phyloP scores from a whole-genome alignment of 257 asterid species.

The Forsythia suspensa region DNA sequence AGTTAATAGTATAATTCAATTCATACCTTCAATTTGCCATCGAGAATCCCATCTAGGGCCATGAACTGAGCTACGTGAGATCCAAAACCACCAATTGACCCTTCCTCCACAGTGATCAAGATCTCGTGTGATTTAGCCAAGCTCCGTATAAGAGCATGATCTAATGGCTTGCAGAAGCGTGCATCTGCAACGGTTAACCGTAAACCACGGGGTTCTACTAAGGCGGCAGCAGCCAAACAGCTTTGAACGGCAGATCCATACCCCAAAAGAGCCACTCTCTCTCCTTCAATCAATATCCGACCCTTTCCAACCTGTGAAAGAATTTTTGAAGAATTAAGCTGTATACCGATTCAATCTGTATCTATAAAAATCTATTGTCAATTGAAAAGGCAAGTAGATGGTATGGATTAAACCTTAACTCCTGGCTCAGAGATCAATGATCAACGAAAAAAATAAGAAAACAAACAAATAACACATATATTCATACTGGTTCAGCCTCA shows the following conservation, averaged over 20 bases:
- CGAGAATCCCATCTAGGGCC: conserved; percentile 95
- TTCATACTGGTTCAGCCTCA: too few relatives aligned
- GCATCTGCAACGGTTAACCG: conserved; percentile 86
- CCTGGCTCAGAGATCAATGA: not conserved
- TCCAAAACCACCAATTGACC: conserved; percentile 97
- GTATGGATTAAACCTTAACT: not conserved
- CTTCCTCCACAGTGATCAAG: conserved; percentile 90
- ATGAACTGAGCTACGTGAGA: conserved; percentile 94
- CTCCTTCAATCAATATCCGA: conserved; percentile 79
- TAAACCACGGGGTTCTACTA: conserved; percentile 59
- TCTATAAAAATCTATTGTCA: not conserved
- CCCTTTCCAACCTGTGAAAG: conserved; percentile 71
- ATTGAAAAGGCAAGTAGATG: not conserved
- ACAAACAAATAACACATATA: not conserved
- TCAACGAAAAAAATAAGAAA: not conserved
- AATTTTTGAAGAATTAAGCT: not conserved
- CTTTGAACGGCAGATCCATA: conserved; percentile 86
- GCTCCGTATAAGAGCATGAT: conserved; percentile 65
- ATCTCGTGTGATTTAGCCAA: conserved; percentile 84
- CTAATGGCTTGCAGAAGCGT: conserved; percentile 94
- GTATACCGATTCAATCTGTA: not conserved
- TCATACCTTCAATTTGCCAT: conserved; percentile 77
- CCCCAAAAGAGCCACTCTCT: conserved; percentile 85
- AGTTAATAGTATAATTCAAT: not conserved
- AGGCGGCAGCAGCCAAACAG: conserved; percentile 82